A percentile compares a stretch with the other conserved stretches of the same genome.
Evolutionary conservation across 163 green algal genomes (phyloP).

Genomic region (Prototheca wickerhamii): DNA sequence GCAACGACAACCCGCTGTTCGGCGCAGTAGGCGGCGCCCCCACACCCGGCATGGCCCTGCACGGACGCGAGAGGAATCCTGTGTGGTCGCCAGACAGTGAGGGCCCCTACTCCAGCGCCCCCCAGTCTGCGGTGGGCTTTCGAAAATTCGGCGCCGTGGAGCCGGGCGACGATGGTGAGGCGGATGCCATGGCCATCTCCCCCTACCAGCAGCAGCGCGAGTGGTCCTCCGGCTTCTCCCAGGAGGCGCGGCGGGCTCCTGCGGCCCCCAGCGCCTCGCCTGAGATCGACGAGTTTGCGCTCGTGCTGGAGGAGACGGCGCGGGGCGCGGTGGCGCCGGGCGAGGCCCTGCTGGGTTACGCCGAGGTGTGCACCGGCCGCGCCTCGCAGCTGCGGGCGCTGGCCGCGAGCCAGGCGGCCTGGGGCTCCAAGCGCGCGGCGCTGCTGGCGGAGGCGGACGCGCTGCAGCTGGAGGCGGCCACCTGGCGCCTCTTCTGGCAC

Average conservation of each 20-base stretch:
- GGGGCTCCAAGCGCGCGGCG: slow-evolving; percentile 41
- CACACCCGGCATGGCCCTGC: background rate
- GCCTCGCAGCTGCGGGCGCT: slow-evolving; percentile 27
- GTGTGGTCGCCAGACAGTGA: slow-evolving; percentile 2
- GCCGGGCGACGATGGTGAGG: background rate
- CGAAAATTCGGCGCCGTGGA: slow-evolving; percentile 11
- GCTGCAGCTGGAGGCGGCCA: slow-evolving; percentile 60
- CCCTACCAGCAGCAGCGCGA: no score
- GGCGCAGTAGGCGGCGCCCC: no score
- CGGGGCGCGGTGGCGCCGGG: slow-evolving; percentile 18
- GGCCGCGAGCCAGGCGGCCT: slow-evolving; percentile 39
- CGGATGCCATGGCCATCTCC: background rate
- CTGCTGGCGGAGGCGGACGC: slow-evolving; percentile 42
- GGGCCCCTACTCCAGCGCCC: background rate
- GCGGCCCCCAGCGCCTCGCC: slow-evolving; percentile 8
- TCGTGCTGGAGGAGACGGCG: slow-evolving; percentile 38
- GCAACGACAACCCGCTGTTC: slow-evolving; percentile 13
- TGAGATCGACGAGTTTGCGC: slow-evolving; percentile 29
- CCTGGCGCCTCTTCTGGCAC: slow-evolving; percentile 65
- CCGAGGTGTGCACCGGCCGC: slow-evolving; percentile 24
- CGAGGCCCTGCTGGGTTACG: slow-evolving; percentile 31
- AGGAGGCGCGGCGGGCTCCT: background rate
- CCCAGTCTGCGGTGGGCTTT: slow-evolving; percentile 9
- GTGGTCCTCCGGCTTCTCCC: no score
- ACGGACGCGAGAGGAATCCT: background rate